These are phyloP conservation scores for Aspergillus clavatus DNA, from an alignment of 2,329 filamentous ascomycete species.

Conservation along the genomic window DNA sequence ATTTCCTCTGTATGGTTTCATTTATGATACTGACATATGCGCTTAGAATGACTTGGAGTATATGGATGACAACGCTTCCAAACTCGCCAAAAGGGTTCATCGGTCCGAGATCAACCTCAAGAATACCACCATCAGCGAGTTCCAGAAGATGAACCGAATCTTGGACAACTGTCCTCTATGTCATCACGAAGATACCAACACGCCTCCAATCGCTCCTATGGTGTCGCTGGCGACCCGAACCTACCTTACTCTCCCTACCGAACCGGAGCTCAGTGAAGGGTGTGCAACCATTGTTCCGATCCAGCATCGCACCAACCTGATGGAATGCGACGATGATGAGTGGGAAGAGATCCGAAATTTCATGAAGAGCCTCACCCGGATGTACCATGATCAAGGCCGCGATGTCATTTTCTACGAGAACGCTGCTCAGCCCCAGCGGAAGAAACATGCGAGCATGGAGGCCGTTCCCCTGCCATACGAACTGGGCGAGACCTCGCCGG, in stretches of 20 bases:
- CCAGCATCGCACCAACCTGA: constrained; percentile 77
- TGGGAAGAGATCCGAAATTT: constrained; percentile 99
- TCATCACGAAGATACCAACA: constrained; percentile 77
- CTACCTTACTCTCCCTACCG: constrained; percentile 82
- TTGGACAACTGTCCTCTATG: constrained; percentile 87
- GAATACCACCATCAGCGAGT: constrained; percentile 80
- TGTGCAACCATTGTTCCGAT: constrained; percentile 86
- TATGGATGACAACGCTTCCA: constrained; percentile 92
- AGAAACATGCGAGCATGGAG: constrained; percentile 77
- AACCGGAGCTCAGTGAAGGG: constrained; percentile 78
- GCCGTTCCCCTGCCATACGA: constrained; percentile 85
- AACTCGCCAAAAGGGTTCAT: constrained; percentile 79
- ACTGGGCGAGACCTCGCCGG: constrained; percentile 84
- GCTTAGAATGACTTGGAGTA: constrained; percentile 78
- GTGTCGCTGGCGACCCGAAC: constrained; percentile 80
- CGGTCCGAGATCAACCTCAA: constrained; percentile 84
- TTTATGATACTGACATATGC: constrained; percentile 13
- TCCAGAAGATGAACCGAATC: constrained; percentile 81
- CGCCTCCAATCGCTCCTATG: constrained; percentile 76
- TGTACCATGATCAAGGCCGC: constrained; percentile 90
- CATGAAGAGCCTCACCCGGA: constrained; percentile 90
- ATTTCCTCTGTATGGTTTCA: constrained; percentile 2
- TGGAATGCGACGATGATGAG: constrained; percentile 98
- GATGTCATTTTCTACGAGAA: constrained; percentile 98
- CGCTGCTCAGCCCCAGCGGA: constrained; percentile 72